Evolutionary conservation across 345 rosid genomes (phyloP).

Genomic region (Brassica juncea): DNA sequence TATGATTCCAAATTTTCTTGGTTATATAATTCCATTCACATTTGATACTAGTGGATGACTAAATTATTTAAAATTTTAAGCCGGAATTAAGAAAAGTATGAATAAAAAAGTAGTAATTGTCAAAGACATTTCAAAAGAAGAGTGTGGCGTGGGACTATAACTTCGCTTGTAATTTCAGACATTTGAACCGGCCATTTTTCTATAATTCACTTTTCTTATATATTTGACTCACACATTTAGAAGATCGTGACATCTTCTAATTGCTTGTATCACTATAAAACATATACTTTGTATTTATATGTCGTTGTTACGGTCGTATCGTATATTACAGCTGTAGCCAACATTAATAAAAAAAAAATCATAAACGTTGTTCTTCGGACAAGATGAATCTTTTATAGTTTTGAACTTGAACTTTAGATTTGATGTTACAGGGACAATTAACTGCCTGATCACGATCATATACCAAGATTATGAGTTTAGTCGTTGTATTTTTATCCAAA

Average conservation of each 20-base stretch:
- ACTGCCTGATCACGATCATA: constrained; percentile 23
- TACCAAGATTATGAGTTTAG: constrained; percentile 20
- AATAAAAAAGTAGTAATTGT: constrained; percentile 15
- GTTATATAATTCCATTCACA: constrained; percentile 17
- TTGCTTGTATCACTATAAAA: constrained; percentile 12
- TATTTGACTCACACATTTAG: constrained; percentile 19
- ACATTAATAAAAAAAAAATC: background rate
- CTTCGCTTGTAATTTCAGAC: constrained; percentile 41
- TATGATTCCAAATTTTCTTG: background rate
- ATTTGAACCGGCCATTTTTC: constrained; percentile 38
- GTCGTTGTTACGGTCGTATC: background rate
- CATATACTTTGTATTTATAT: background rate
- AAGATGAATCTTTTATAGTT: background rate
- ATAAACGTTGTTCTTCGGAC: background rate
- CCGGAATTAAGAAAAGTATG: constrained; percentile 4
- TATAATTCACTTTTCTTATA: constrained; percentile 21
- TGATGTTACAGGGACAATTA: constrained; percentile 19
- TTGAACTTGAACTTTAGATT: background rate
- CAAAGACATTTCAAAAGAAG: constrained; percentile 33
- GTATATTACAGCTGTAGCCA: constrained; percentile 19
- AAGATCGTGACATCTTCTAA: constrained; percentile 31
- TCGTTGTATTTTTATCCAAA: constrained; percentile 16
- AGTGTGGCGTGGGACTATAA: constrained; percentile 37
- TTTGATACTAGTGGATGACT: background rate
- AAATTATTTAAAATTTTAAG: constrained; percentile 1